Percentiles rank a stretch among this genome's conserved stretches.
phyloP scores from a whole-genome alignment of 169 alveolate genomes.

The Plasmodium vinckei region DNA sequence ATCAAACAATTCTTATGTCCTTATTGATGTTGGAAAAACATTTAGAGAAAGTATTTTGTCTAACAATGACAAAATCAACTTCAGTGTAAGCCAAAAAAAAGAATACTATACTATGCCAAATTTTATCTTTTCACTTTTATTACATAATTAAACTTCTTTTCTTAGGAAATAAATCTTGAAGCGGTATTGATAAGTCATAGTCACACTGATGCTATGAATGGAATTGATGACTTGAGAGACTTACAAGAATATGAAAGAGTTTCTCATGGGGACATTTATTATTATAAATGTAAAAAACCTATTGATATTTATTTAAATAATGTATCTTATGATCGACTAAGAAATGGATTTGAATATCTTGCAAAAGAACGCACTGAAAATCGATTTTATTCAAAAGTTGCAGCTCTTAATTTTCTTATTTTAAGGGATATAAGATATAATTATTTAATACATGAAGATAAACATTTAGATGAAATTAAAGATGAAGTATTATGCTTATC shows the following conservation, averaged over 20 bases:
- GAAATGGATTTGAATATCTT: conserved; percentile 55
- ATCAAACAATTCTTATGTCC: conserved; percentile 55
- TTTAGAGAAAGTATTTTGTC: conserved; percentile 51
- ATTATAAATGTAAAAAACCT: conserved; percentile 30
- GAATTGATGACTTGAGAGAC: conserved; percentile 68
- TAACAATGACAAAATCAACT: conserved; percentile 49
- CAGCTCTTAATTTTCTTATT: conserved; percentile 48
- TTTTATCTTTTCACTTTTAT: background rate
- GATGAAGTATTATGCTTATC: background rate
- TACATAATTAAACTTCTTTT: background rate
- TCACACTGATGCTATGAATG: conserved; percentile 70
- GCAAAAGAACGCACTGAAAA: conserved; percentile 48
- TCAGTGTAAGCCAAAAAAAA: conserved; percentile 19
- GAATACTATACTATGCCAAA: background rate
- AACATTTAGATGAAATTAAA: background rate
- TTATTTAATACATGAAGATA: conserved; percentile 14
- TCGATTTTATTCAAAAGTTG: conserved; percentile 53
- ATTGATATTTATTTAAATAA: conserved; percentile 46
- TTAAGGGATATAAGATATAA: conserved; percentile 58
- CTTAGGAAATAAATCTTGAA: conserved; percentile 41
- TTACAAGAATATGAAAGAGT: conserved; percentile 57
- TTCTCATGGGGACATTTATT: conserved; percentile 14
- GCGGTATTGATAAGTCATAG: conserved; percentile 59
- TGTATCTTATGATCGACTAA: conserved; percentile 42
- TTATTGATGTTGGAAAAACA: conserved; percentile 71